Evolutionary conservation across 2,329 filamentous ascomycete species (phyloP), one percentile per base, ranked within the genome.

Genomic region (Stemphylium beticola): DNA sequence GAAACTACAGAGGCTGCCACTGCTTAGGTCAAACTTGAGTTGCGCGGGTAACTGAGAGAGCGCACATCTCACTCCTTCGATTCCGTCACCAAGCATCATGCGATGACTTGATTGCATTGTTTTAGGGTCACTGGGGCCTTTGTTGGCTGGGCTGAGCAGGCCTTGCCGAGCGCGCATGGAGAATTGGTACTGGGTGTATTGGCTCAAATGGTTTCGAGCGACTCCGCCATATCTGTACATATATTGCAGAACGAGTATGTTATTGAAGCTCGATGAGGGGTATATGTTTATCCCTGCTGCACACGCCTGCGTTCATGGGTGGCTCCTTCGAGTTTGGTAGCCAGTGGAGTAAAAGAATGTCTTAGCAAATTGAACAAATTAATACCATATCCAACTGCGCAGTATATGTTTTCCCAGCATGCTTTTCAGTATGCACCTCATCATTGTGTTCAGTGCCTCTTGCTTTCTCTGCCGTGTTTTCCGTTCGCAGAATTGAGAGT

Each of bases 171-270:
- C 24, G 46, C 41, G 18, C 33, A 45, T 44, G 38, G 38, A 38
- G 37, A n/a, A 24, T 37, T 50, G 29, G 29, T 40, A 15, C 32
- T 20, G 32, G 47, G 26, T 36, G n/a, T 29, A 32, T 40, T 42
- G 39, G 36, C 43, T 51, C 32, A 22, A 24, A 44, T n/a, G 17
- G 31, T 18, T 43, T 41, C 32, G 45, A 42, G 37, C 37, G 40
- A 33, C 11, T 20, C 34, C 33, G 22, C 18, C 36, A 43, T 40
- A 46, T 46, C 34, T 58, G 54, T 58, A 59, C 44, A 57, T 61
- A 60, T 58, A 56, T 49, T 54, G 51, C 56, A 58, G 18, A 20
- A 43, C 31, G 43, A 57, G 50, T 49, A 61, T 53, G 47, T 44
- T 53, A 34, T 43, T 26, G 36, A 33, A 33, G 42, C 48, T 44